Base-by-base conservation (phyloP, 768 basidiomycete species). In the Lentinula sp. region DNA sequence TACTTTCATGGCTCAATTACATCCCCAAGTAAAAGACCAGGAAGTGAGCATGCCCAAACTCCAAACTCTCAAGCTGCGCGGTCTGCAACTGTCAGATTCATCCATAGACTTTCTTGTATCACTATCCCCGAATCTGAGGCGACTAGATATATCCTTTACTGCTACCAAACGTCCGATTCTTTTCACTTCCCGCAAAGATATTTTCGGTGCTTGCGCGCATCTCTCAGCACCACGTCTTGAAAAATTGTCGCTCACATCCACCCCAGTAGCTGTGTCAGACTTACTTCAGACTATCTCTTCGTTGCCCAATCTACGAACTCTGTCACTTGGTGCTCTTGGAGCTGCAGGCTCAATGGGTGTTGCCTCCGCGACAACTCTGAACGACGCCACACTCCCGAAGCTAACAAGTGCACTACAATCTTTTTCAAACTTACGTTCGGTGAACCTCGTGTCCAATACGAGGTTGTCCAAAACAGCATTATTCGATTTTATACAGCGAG, bases 101-200 rank as follows among this genome's bases (percentile, higher is more conserved):
- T 76, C 83, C 0, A 59, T 88, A 13, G 69, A 70, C 46, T 62
- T 70, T 6, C 67, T 86, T 11, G 65, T 86, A 5, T 62, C 70
- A 0, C 63, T 75, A 16, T 85, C 78, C 62, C 85, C 86, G 2
- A 75, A 78, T 53, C 63, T 89, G 18, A 70, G 70, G 40, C 80
- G 80, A 28, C 72, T 90, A 13, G 88, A 90, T 63, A 64, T 86
- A 15, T 88, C 88, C 5, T 90, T 87, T 71, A 90, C 87, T 2
- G 65, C 65, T 13, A 67, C 86, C 35, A 80, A 73, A 49, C 80
- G 77, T 46, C 74, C 73, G n/a, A 61, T 67, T 3, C 35, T 61
- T 2, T 54, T 66, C 42, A 63, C 72, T 46, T 57, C 59, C 15
- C 53, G 53, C 35, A 45, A 18, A 16, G 43, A 23, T 48, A 2